Evolutionary conservation across 345 rosid genomes (phyloP).

Genomic region (Geranium rotundifolium): DNA sequence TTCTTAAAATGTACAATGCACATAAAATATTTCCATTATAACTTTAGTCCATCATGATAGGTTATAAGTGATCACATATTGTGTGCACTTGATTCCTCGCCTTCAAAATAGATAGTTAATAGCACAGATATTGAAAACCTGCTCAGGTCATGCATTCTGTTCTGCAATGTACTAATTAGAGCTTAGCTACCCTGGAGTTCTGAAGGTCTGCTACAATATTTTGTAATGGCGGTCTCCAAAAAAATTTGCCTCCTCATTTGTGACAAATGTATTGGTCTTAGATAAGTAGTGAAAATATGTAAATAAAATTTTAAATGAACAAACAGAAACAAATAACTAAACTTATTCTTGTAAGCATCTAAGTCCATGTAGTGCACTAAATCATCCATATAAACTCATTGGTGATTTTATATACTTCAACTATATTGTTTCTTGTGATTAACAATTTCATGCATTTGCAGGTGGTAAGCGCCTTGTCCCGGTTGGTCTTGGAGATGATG

Average conservation of each 20-base stretch:
- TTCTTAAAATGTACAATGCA: not conserved
- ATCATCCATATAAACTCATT: not conserved
- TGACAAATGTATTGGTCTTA: not conserved
- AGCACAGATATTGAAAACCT: not conserved
- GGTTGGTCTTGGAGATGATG: constrained; percentile 90
- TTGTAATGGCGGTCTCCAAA: not conserved
- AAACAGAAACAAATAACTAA: not conserved
- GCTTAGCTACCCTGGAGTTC: not conserved
- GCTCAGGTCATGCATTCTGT: not conserved
- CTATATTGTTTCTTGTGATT: not conserved
- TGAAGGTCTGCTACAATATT: no score
- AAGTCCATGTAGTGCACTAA: not conserved
- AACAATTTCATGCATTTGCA: constrained; percentile 18
- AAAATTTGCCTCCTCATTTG: not conserved
- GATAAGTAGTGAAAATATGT: not conserved
- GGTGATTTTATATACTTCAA: not conserved
- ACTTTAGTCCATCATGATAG: no score
- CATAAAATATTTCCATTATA: not conserved
- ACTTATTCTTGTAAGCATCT: not conserved
- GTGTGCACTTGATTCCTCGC: no score
- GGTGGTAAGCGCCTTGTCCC: constrained; percentile 71
- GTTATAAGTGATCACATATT: no score
- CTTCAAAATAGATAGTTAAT: not conserved
- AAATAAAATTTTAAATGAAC: no score
- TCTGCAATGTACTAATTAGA: not conserved